phyloP scores from a whole-genome alignment of 1,139 yeast species.

The Yamadazyma jaroonii region DNA sequence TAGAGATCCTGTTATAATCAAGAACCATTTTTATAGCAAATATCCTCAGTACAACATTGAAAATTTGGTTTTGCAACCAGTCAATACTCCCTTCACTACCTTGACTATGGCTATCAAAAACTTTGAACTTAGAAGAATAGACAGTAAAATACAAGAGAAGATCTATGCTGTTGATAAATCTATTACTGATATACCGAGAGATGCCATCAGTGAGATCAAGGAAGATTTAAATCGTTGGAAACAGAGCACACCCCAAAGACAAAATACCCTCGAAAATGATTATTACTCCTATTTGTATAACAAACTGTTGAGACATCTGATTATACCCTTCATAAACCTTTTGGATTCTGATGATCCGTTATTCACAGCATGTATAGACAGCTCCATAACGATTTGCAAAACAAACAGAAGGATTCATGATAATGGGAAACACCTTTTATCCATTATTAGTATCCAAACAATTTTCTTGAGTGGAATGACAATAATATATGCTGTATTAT shows the following conservation, averaged over 20 bases:
- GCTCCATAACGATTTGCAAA: slow-evolving; percentile 11
- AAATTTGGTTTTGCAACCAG: not conserved
- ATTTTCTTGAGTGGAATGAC: slow-evolving; percentile 12
- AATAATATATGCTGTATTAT: slow-evolving; percentile 9
- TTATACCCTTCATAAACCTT: slow-evolving; percentile 9
- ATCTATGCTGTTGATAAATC: slow-evolving; percentile 9
- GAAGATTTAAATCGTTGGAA: slow-evolving; percentile 10
- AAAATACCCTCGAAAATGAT: slow-evolving; percentile 8
- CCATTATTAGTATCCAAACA: slow-evolving; percentile 11
- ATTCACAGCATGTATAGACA: slow-evolving; percentile 10
- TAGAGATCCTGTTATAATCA: slow-evolving; percentile 6
- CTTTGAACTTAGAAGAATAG: slow-evolving; percentile 8
- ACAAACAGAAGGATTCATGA: slow-evolving; percentile 10
- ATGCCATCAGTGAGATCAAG: slow-evolving; percentile 4
- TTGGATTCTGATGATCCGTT: slow-evolving; percentile 9
- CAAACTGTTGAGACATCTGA: slow-evolving; percentile 10
- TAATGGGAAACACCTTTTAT: slow-evolving; percentile 5
- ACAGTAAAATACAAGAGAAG: slow-evolving; percentile 9
- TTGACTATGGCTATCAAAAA: slow-evolving; percentile 8
- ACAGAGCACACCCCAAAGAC: slow-evolving; percentile 6
- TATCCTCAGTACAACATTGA: slow-evolving; percentile 9
- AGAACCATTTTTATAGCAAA: slow-evolving; percentile 7
- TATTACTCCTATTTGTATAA: slow-evolving; percentile 11
- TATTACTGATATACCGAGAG: slow-evolving; percentile 8
- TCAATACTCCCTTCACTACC: slow-evolving; percentile 4